Evolutionary conservation across 345 rosid genomes (phyloP), one percentile per base, ranked within the genome.

Genomic region (Citrus glauca): DNA sequence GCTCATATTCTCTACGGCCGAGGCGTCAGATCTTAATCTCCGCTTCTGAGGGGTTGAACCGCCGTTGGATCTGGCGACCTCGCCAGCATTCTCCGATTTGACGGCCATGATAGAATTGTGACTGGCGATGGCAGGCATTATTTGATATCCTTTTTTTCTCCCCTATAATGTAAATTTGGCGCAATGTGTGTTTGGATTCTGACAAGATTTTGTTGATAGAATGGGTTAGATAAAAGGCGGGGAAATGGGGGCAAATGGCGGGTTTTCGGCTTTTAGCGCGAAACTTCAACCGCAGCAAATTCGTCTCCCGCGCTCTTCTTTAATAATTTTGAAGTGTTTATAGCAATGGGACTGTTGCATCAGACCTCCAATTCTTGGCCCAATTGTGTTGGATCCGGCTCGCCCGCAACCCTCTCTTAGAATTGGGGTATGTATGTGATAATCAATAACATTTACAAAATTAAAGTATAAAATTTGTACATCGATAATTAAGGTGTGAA

Each of bases 51-150:
- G 85, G 75, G 84, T 81, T 25, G 73, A 76, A 79, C 85, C 81
- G 38, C 79, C 77, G 62, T 65, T 64, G 73, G 89, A 89, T 82
- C 84, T 72, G 72, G 55, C 28, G 45, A 64, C 9, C 16, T 69
- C 84, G 38, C 72, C 76, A 59, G 16, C 74, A 37, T 59, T 78
- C 53, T 82, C 89, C 56, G 86, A 82, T 66, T 77, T 82, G 17
- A 81, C 62, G 64, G 82, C 74, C 4, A 61, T 59, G 77, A 79
- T 78, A 59, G 87, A 83, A 63, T 77, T 77, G 35, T 80, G 82
- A 50, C 69, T 84, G 9, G 81, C 87, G 45, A 89, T 80, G 64
- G 91, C 76, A 85, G 94, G 95, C 97, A 93, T 93, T 25, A 78
- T 78, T 50, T 8, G 38, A 45, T 9, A 14, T 33, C 2, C 8